These are phyloP conservation scores for Nicotiana sylvestris DNA, from an alignment of 257 asterid genomes.

Conservation along the genomic window DNA sequence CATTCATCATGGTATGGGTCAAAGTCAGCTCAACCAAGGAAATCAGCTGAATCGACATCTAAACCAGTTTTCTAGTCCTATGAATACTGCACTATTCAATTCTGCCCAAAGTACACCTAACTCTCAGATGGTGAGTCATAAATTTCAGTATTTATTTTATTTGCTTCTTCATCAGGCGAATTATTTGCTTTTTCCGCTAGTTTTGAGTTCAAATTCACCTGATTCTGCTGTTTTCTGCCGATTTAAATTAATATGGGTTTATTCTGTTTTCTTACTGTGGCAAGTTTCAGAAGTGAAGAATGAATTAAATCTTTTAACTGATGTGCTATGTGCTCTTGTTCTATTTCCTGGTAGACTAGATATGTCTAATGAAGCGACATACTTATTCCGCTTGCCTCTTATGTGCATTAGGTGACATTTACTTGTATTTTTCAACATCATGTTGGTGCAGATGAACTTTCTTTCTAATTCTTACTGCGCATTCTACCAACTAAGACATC, in stretches of 20 bases:
- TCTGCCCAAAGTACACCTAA: slow-evolving; percentile 79
- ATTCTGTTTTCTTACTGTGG: not conserved
- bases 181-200: not conserved
- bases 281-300: slow-evolving; percentile 7
- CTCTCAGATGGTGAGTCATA: slow-evolving; percentile 70
- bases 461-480: too few species aligned
- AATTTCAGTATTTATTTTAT: not conserved
- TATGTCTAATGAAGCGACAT: too few species aligned
- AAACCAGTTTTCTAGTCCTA: slow-evolving; percentile 82
- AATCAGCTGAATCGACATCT: slow-evolving; percentile 84
- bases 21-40: slow-evolving; percentile 80
- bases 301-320: not conserved
- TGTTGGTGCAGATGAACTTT: too few species aligned
- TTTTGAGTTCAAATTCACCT: not conserved
- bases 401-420: too few species aligned
- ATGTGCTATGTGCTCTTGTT: too few species aligned
- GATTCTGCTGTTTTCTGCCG: not conserved
- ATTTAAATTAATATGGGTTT: not conserved
- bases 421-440: too few species aligned
- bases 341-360: too few species aligned
- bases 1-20: slow-evolving; percentile 67
- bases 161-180: not conserved
- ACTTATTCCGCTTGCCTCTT: too few species aligned
- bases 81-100: slow-evolving; percentile 80
- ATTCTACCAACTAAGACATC: too few species aligned